Conservation (phyloP, 179 eudicot species). For the Beta corolliflora region DNA sequence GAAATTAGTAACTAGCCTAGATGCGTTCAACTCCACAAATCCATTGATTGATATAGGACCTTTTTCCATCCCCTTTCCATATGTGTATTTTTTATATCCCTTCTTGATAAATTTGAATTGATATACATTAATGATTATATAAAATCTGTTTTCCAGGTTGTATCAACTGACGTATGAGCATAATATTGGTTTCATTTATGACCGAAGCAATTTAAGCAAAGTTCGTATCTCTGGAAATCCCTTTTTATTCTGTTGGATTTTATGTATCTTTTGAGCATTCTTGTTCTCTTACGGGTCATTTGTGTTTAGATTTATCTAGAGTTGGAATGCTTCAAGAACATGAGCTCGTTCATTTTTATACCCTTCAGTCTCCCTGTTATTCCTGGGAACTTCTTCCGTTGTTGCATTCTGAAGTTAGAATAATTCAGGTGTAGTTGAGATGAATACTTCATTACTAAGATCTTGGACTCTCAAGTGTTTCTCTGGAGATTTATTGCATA, state of each 20-base stretch:
- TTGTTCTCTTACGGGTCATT: background rate
- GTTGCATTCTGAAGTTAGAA: background rate
- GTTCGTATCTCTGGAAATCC: slow-evolving; percentile 50
- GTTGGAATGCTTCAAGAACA: background rate
- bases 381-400: background rate
- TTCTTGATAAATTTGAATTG: background rate
- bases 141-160: slow-evolving; percentile 70
- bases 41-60: background rate
- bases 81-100: background rate
- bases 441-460: background rate
- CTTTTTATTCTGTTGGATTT: slow-evolving; percentile 23
- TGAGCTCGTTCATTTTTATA: background rate
- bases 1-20: no score
- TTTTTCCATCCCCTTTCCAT: background rate
- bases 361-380: background rate
- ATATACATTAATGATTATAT: background rate
- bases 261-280: background rate
- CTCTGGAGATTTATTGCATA: background rate
- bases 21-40: background rate
- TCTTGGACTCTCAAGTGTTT: background rate
- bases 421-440: slow-evolving; percentile 3
- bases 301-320: background rate
- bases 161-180: slow-evolving; percentile 85
- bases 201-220: slow-evolving; percentile 60
- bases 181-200: slow-evolving; percentile 87